These are phyloP conservation scores for Trametes versicolor DNA, from an alignment of 1,284 basidiomycete genomes.

Conservation along the genomic window DNA sequence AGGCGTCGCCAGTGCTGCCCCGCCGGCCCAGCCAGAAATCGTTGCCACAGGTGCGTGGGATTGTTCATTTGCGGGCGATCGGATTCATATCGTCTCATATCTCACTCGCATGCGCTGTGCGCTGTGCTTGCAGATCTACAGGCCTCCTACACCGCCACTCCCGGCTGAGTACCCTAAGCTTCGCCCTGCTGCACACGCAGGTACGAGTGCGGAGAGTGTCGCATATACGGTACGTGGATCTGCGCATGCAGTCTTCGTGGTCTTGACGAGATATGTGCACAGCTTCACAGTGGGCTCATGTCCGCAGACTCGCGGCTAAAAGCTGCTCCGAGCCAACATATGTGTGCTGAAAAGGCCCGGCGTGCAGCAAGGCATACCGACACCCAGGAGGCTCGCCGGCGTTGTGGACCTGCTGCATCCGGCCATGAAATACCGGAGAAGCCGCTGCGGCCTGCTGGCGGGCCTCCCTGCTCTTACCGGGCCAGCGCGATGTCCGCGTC, in stretches of 20 bases:
- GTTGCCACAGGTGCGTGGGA: slow-evolving; percentile 30
- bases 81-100: slow-evolving; percentile 12
- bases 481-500: slow-evolving; percentile 25
- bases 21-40: slow-evolving; percentile 33
- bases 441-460: slow-evolving; percentile 11
- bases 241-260: slow-evolving; percentile 3
- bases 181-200: slow-evolving; percentile 23
- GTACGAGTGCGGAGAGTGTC: slow-evolving; percentile 27
- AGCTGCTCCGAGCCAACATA: slow-evolving; percentile 14
- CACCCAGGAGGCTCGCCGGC: slow-evolving; percentile 14
- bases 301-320: slow-evolving; percentile 20
- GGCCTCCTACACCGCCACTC: slow-evolving; percentile 49
- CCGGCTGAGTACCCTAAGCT: slow-evolving; percentile 40
- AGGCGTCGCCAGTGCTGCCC: slow-evolving; percentile 18
- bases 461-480: slow-evolving; percentile 15
- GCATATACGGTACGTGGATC: slow-evolving; percentile 23
- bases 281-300: slow-evolving; percentile 24
- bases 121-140: slow-evolving; percentile 38
- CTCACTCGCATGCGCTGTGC: slow-evolving; percentile 10
- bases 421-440: slow-evolving; percentile 20
- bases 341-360: slow-evolving; percentile 22
- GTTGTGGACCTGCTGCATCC: slow-evolving; percentile 17
- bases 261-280: slow-evolving; percentile 9
- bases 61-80: slow-evolving; percentile 15
- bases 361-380: slow-evolving; percentile 20